phyloP scores from a whole-genome alignment of 2,329 filamentous ascomycete species.

The Diaporthe citriasiana region DNA sequence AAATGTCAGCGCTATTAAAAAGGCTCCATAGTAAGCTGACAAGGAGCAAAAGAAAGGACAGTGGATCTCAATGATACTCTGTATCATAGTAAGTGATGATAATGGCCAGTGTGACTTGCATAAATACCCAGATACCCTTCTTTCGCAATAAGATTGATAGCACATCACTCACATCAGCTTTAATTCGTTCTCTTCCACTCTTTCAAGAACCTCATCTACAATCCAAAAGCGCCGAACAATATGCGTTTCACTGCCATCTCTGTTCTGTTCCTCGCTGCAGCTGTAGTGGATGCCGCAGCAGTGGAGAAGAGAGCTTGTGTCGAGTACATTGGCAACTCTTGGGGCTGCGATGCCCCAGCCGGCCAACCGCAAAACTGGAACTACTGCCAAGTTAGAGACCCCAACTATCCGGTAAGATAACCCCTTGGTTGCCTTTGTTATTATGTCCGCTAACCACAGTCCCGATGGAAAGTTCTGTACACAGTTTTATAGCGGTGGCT shows the following conservation, averaged over 20 bases:
- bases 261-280: background rate
- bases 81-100: background rate
- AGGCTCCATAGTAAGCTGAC: background rate
- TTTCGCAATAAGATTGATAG: background rate
- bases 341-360: background rate
- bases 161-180: background rate
- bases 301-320: conserved; percentile 11
- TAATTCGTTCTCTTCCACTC: background rate
- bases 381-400: background rate
- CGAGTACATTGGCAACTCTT: conserved; percentile 11
- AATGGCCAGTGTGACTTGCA: background rate
- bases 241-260: conserved; percentile 1
- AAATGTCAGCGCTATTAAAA: background rate
- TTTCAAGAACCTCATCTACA: background rate
- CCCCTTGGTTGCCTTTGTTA: background rate
- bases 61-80: background rate
- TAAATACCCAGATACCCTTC: background rate
- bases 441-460: background rate
- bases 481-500: background rate
- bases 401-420: conserved; percentile 7
- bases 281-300: background rate
- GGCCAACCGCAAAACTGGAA: conserved; percentile 10
- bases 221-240: background rate
- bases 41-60: background rate
- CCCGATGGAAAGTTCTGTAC: background rate